Evolutionary conservation across 257 asterid species (phyloP), one percentile per base, ranked within the genome.

Genomic region (Solanum stenotomum): DNA sequence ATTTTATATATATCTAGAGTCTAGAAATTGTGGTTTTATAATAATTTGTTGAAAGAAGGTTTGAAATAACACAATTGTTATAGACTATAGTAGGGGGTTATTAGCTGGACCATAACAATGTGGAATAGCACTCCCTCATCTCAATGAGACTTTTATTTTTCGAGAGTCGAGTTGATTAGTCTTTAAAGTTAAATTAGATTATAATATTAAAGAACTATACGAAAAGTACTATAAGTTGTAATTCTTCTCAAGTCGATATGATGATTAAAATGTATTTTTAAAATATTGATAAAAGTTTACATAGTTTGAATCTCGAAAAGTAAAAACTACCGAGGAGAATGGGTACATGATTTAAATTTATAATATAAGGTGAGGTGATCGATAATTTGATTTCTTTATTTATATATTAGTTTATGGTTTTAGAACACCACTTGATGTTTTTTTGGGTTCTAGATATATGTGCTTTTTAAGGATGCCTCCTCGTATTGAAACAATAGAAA

Each of bases 171-270:
- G n/a, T 52, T 52, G 63, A 52, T 14, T 13, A 68, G 0, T 6
- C 4, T 13, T 29, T 70, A 14, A 70, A 70, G 1, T 6, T 68
- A 68, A 68, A 68, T 16, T 52, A 6, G 4, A 68, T 68, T 27
- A 5, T 0, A 16, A 14, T 29, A 7, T 29, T 70, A 0, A 13
- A 68, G 1, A 6, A 68, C 0, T 25, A 68, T 27, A 27, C 0
- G 10, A 0, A 27, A 68, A 13, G 3, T 67, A 70, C 4, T 70
- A 70, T 18, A 70, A 15, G 0, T 68, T 67, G 0, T 6, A 27
- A 13, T 27, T 68, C 2, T 68, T 68, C 4, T 68, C 75, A 14
- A 5, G 5, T 13, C 2, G 1, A 25, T 68, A 29, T 68, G 23
- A 27, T 14, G 10, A 14, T 20, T 20, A 6, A 29, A 13, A 27